Evolutionary conservation across 1,284 basidiomycete genomes (phyloP).

Genomic region (Afroboletus lepidellus): DNA sequence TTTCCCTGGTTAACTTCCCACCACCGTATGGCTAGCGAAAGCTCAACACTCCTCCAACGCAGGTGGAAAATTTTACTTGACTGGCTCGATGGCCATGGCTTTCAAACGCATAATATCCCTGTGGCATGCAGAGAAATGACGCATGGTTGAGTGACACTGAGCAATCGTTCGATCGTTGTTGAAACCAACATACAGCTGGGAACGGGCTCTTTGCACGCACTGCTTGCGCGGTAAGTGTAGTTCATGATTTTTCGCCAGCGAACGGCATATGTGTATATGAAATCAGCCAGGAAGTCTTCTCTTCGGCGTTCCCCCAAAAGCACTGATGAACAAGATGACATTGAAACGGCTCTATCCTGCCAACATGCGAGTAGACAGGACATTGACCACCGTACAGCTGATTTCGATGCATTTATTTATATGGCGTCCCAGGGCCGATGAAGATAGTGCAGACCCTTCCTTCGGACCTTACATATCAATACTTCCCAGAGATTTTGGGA

Average conservation of each 20-base stretch:
- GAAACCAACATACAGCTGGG: constrained; percentile 48
- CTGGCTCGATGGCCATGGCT: constrained; percentile 58
- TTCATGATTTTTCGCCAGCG: too few relatives aligned
- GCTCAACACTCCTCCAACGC: constrained; percentile 4
- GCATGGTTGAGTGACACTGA: constrained; percentile 35
- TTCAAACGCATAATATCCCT: constrained; percentile 41
- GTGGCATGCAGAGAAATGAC: constrained; percentile 46
- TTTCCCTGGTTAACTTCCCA: neutral
- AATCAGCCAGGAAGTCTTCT: constrained; percentile 53
- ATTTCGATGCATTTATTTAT: constrained; percentile 64
- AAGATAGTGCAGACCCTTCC: constrained; percentile 50
- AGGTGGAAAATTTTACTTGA: constrained; percentile 51
- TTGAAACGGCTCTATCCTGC: constrained; percentile 53
- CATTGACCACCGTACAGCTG: constrained; percentile 56
- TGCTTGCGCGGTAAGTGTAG: constrained; percentile 42
- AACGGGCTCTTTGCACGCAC: constrained; percentile 64
- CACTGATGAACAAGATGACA: constrained; percentile 70
- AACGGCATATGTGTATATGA: neutral
- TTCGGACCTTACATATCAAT: constrained; percentile 78
- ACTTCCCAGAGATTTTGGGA: constrained; percentile 65
- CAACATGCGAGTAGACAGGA: constrained; percentile 15
- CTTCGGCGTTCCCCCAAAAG: constrained; percentile 66
- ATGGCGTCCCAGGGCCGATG: constrained; percentile 41
- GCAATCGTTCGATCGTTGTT: neutral
- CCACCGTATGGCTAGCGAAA: constrained; percentile 9